Conservation (phyloP, 768 basidiomycete genomes). For the Agaricus blazei region DNA sequence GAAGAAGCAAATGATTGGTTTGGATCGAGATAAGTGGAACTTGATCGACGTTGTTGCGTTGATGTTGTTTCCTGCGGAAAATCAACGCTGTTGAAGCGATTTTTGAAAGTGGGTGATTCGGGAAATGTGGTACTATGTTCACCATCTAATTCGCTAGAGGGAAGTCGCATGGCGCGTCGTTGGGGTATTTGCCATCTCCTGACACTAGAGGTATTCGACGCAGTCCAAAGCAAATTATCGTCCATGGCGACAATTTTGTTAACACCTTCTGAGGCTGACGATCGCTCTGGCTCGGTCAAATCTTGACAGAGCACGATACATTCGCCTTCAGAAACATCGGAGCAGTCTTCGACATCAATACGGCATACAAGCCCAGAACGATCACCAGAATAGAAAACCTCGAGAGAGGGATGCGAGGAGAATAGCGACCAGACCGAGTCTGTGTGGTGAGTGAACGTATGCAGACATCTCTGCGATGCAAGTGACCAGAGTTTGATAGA, state of each 20-base stretch:
- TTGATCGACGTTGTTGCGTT: conserved; percentile 18
- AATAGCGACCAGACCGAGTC: conserved; percentile 93
- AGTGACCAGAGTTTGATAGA: conserved; percentile 96
- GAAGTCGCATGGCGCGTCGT: conserved; percentile 33
- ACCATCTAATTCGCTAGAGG: conserved; percentile 19
- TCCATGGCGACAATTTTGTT: conserved; percentile 81
- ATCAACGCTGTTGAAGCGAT: conserved; percentile 8
- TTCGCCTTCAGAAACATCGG: conserved; percentile 83
- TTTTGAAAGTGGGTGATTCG: conserved; percentile 16
- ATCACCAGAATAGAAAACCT: conserved; percentile 93
- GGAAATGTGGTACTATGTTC: conserved; percentile 16
- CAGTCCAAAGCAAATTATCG: conserved; percentile 86
- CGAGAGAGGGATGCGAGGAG: conserved; percentile 81
- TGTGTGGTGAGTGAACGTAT: conserved; percentile 94
- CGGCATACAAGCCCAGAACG: conserved; percentile 84
- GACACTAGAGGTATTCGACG: conserved; percentile 76
- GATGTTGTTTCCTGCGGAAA: conserved; percentile 17
- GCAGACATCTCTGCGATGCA: conserved; percentile 80
- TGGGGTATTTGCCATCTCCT: conserved; percentile 76
- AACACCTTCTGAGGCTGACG: conserved; percentile 48
- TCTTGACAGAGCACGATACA: conserved; percentile 81
- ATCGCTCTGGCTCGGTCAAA: conserved; percentile 31
- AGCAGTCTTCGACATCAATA: conserved; percentile 83
- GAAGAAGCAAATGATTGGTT: conserved; percentile 26
- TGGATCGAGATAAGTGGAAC: conserved; percentile 17